Conservation (phyloP, 2,329 filamentous ascomycete species). For the Xylariaceae sp. region DNA sequence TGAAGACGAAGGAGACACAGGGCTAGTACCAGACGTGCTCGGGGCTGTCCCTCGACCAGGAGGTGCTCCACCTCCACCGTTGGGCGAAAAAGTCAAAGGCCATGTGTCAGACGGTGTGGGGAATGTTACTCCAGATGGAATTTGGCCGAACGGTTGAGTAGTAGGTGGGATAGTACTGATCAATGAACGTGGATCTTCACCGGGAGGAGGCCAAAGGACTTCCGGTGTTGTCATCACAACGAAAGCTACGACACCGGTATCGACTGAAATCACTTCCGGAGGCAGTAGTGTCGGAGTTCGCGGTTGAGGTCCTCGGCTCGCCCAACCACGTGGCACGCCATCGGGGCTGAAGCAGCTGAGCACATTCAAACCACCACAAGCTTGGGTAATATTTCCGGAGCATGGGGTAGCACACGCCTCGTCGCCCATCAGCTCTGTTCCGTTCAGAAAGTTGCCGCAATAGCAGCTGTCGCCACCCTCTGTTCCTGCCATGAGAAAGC, state of each 20-base stretch:
- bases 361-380: conserved; percentile 48
- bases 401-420: conserved; percentile 46
- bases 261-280: conserved; percentile 23
- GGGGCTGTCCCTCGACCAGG: conserved; percentile 13
- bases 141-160: conserved; percentile 21
- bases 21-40: conserved; percentile 5
- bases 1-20: conserved; percentile 1
- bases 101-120: conserved; percentile 8
- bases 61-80: conserved; percentile 7
- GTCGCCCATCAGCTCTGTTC: conserved; percentile 41
- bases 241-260: conserved; percentile 25
- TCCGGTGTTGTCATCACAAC: conserved; percentile 23
- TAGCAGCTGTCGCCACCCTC: conserved; percentile 47
- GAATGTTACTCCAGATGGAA: conserved; percentile 20
- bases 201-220: conserved; percentile 22
- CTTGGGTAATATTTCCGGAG: conserved; percentile 43
- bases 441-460: conserved; percentile 41
- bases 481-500: conserved; percentile 45
- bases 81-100: conserved; percentile 10
- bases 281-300: conserved; percentile 20
- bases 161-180: conserved; percentile 23
- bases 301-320: conserved; percentile 27
- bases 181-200: conserved; percentile 16
- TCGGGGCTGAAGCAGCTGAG: conserved; percentile 43
- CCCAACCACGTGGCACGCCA: conserved; percentile 33